phyloP scores from a whole-genome alignment of 2,329 filamentous ascomycete genomes.

The Kalaharituber pfeilii region DNA sequence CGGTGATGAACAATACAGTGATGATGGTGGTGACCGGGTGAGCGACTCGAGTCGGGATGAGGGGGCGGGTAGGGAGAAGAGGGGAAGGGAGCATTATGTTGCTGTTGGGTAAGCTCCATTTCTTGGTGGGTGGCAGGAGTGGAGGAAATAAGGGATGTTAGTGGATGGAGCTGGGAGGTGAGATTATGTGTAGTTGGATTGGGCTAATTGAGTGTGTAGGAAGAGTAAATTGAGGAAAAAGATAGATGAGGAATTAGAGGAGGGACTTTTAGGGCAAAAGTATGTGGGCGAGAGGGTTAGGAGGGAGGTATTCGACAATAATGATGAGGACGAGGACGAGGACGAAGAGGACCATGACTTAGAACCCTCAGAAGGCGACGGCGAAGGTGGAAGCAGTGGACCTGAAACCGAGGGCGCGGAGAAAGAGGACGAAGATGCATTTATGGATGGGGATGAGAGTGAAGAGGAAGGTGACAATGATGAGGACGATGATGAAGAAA shows the following conservation, averaged over 20 bases:
- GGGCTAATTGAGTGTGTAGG: constrained; percentile 1
- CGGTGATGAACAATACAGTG: constrained; percentile 36
- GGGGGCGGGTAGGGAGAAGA: constrained; percentile 32
- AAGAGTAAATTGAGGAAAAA: constrained; percentile 15
- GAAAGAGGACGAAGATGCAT: constrained; percentile 28
- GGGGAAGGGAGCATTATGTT: constrained; percentile 74
- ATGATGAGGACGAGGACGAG: constrained; percentile 5
- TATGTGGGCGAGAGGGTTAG: constrained; percentile 15
- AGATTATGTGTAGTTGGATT: constrained; percentile 7
- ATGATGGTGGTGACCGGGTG: constrained; percentile 35
- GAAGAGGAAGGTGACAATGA: constrained; percentile 23
- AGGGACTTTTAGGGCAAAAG: constrained; percentile 27
- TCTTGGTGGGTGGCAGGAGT: no score
- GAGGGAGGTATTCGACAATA: constrained; percentile 12
- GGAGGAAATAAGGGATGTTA: no score
- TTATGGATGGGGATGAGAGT: constrained; percentile 19
- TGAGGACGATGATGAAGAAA: constrained; percentile 21
- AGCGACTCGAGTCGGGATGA: constrained; percentile 31
- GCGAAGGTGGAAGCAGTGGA: constrained; percentile 37
- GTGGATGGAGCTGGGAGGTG: constrained; percentile 1
- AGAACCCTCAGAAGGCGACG: constrained; percentile 40
- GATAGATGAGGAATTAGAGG: constrained; percentile 1
- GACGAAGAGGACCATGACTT: constrained; percentile 30
- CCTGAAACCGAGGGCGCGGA: constrained; percentile 31
- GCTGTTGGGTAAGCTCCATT: constrained; percentile 43